Evolutionary conservation across 169 alveolate species (phyloP).

Genomic region (Plasmodium coatneyi): DNA sequence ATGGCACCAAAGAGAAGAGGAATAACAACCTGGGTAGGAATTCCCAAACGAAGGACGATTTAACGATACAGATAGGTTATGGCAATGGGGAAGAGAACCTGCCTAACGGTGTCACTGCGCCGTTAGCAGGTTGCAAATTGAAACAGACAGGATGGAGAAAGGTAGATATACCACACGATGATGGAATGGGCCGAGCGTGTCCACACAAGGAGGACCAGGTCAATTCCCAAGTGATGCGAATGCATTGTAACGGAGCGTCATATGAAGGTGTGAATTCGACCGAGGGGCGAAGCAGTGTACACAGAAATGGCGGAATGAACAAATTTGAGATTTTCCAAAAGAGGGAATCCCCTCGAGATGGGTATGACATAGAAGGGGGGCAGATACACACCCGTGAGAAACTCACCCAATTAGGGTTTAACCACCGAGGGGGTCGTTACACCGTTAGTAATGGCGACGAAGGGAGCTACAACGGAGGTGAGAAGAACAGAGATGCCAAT

Average conservation of each 20-base stretch:
- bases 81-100: not conserved
- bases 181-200: not conserved
- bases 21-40: not conserved
- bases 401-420: not conserved
- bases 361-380: not conserved
- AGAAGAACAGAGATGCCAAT: not conserved
- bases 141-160: not conserved
- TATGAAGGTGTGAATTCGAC: not conserved
- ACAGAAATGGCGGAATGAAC: not conserved
- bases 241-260: not conserved
- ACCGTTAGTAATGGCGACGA: not conserved
- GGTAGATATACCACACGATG: not conserved
- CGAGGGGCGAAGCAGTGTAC: not conserved
- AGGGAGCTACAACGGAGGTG: not conserved
- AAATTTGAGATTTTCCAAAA: not conserved
- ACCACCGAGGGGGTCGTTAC: not conserved
- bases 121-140: not conserved
- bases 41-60: not conserved
- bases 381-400: not conserved
- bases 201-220: not conserved
- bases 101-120: not conserved
- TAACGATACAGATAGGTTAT: not conserved
- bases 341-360: not conserved
- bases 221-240: not conserved
- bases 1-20: not conserved